Conservation (phyloP, 371 early-diverging fungal genomes). For the Lichtheimia ornata region DNA sequence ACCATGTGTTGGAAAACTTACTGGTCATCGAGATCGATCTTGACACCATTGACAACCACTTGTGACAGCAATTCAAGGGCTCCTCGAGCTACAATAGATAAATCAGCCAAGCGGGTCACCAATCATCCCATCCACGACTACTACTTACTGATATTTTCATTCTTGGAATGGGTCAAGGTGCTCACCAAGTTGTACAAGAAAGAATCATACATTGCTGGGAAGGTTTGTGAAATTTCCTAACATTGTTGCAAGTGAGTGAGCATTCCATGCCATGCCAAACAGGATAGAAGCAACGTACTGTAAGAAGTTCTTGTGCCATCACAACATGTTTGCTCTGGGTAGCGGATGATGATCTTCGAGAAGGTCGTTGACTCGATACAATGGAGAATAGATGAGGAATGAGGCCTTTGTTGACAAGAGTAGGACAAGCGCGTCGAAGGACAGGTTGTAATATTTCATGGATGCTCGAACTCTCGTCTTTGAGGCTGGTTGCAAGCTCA, state of each 20-base stretch:
- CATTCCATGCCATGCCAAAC: too few relatives aligned
- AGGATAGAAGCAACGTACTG: constrained; percentile 9
- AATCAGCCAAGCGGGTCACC: background rate
- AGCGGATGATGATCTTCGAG: constrained; percentile 7
- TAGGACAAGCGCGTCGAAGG: constrained; percentile 59
- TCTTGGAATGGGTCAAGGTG: too few relatives aligned
- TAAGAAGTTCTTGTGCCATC: constrained; percentile 31
- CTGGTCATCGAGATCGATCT: constrained; percentile 2
- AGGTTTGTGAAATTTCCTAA: constrained; percentile 20
- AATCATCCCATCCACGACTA: background rate
- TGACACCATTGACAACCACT: background rate
- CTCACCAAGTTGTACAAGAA: constrained; percentile 13
- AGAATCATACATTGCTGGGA: constrained; percentile 20
- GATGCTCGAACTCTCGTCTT: constrained; percentile 32
- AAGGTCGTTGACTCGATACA: constrained; percentile 5
- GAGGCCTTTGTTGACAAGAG: constrained; percentile 42
- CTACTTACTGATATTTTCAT: background rate
- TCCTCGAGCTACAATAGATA: background rate
- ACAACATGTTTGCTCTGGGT: constrained; percentile 13
- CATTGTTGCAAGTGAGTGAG: background rate
- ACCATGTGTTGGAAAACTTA: background rate
- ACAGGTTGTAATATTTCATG: constrained; percentile 73
- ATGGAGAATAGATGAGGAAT: constrained; percentile 27
- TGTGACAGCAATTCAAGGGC: constrained; percentile 13
- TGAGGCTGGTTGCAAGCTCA: too few relatives aligned